Evolutionary conservation across 176 grass and related monocot genomes (phyloP).

Genomic region (Avena atlantica): DNA sequence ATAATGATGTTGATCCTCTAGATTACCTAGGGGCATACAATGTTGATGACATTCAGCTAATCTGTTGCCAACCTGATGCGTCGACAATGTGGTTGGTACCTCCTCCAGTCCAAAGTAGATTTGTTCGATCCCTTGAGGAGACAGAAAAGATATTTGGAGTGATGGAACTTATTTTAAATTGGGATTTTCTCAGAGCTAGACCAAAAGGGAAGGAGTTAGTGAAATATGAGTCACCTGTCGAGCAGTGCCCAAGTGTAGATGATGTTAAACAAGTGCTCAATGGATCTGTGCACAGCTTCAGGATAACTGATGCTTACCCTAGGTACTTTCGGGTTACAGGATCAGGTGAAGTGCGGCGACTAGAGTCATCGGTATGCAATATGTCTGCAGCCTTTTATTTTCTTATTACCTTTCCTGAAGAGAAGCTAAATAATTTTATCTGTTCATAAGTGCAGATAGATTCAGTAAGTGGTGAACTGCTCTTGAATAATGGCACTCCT

Average conservation of each 20-base stretch:
- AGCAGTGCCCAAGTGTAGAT: slow-evolving; percentile 59
- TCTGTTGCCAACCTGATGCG: slow-evolving; percentile 96
- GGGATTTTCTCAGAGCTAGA: slow-evolving; percentile 91
- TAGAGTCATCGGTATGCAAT: slow-evolving; percentile 73
- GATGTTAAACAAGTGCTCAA: slow-evolving; percentile 81
- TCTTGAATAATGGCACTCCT: slow-evolving; percentile 71
- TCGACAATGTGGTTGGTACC: slow-evolving; percentile 89
- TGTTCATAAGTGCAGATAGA: slow-evolving; percentile 59
- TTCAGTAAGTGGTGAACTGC: slow-evolving; percentile 74
- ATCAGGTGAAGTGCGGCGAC: slow-evolving; percentile 90
- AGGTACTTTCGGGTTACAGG: slow-evolving; percentile 91
- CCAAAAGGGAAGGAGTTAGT: slow-evolving; percentile 98
- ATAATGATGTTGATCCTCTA: slow-evolving; percentile 69
- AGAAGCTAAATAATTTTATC: slow-evolving; percentile 25
- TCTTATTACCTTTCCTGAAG: slow-evolving; percentile 27
- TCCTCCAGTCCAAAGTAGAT: slow-evolving; percentile 78
- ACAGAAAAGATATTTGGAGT: slow-evolving; percentile 56
- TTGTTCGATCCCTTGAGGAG: slow-evolving; percentile 66
- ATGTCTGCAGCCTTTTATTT: slow-evolving; percentile 13
- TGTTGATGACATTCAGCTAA: slow-evolving; percentile 91
- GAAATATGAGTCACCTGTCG: slow-evolving; percentile 73
- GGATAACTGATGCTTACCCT: slow-evolving; percentile 84
- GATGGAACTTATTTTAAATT: slow-evolving; percentile 80
- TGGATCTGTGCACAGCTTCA: slow-evolving; percentile 71
- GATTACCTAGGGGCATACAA: slow-evolving; percentile 84